Evolutionary conservation across 2,329 filamentous ascomycete species (phyloP).

Genomic region (Clonostachys rosea): DNA sequence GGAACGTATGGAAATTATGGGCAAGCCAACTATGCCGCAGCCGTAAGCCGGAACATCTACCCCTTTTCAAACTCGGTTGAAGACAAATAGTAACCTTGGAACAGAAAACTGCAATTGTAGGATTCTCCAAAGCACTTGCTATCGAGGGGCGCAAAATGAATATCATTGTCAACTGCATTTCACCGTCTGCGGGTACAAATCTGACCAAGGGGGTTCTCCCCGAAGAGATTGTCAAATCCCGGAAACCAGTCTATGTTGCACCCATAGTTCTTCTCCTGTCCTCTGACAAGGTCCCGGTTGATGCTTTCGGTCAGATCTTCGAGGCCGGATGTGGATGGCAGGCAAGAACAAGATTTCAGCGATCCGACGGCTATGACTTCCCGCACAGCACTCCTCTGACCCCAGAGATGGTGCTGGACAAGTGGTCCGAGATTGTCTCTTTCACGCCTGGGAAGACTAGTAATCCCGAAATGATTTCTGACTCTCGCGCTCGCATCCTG

Average conservation of each 20-base stretch:
- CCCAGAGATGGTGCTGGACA: constrained; percentile 74
- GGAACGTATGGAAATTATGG: constrained; percentile 99
- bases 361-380: constrained; percentile 85
- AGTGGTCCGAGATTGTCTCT: constrained; percentile 75
- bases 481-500: constrained; percentile 71
- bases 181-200: constrained; percentile 91
- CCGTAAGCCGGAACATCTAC: constrained; percentile 46
- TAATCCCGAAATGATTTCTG: constrained; percentile 74
- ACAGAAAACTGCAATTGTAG: constrained; percentile 86
- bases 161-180: constrained; percentile 97
- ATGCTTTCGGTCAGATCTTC: constrained; percentile 81
- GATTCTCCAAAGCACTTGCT: constrained; percentile 89
- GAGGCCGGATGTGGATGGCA: constrained; percentile 95
- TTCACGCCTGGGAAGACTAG: constrained; percentile 88
- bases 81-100: constrained; percentile 7
- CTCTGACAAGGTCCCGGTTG: constrained; percentile 77
- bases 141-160: constrained; percentile 95
- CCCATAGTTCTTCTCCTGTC: constrained; percentile 81
- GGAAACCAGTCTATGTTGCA: constrained; percentile 98
- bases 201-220: constrained; percentile 95
- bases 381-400: constrained; percentile 78
- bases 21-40: constrained; percentile 94
- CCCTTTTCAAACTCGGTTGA: background rate
- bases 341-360: constrained; percentile 90
- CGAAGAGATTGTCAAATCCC: constrained; percentile 95